Conservation (phyloP, 805 yeast species). For the Cyberlindnera petersonii region DNA sequence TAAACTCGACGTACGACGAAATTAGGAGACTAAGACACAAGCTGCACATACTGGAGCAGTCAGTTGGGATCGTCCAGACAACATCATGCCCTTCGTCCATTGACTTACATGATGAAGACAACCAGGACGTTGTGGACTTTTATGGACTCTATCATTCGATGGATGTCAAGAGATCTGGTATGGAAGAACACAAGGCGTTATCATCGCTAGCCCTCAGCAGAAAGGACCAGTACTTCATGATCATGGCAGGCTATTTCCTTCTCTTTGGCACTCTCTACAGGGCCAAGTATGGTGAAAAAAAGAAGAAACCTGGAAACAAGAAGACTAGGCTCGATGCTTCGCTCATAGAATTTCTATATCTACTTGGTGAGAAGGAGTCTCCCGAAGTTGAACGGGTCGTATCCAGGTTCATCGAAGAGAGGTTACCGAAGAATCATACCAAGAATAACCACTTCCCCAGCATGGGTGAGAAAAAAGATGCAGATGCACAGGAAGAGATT, state of each 20-base stretch:
- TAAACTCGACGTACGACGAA: conserved; percentile 9
- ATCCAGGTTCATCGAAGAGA: conserved; percentile 19
- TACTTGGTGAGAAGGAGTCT: conserved; percentile 23
- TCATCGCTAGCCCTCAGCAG: conserved; percentile 17
- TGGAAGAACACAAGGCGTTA: conserved; percentile 28
- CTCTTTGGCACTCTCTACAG: conserved; percentile 19
- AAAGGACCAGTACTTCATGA: conserved; percentile 23
- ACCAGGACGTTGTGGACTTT: conserved; percentile 20
- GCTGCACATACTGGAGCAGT: conserved; percentile 6
- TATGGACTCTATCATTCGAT: conserved; percentile 19
- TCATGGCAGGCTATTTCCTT: conserved; percentile 22
- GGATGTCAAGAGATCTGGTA: conserved; percentile 24
- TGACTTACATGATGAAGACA: conserved; percentile 11
- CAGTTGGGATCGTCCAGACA: not conserved
- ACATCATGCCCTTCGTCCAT: not conserved
- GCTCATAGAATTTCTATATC: conserved; percentile 14
- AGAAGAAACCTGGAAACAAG: conserved; percentile 11
- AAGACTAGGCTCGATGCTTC: conserved; percentile 25
- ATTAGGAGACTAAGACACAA: conserved; percentile 12
- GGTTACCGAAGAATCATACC: conserved; percentile 13
- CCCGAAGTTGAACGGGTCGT: conserved; percentile 21
- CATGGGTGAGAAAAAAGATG: conserved; percentile 14
- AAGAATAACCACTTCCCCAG: conserved; percentile 12
- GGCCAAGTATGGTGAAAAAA: conserved; percentile 13
- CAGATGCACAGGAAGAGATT: conserved; percentile 25